Conservation (phyloP, 257 asterid species). For the Lithospermum erythrorhizon region DNA sequence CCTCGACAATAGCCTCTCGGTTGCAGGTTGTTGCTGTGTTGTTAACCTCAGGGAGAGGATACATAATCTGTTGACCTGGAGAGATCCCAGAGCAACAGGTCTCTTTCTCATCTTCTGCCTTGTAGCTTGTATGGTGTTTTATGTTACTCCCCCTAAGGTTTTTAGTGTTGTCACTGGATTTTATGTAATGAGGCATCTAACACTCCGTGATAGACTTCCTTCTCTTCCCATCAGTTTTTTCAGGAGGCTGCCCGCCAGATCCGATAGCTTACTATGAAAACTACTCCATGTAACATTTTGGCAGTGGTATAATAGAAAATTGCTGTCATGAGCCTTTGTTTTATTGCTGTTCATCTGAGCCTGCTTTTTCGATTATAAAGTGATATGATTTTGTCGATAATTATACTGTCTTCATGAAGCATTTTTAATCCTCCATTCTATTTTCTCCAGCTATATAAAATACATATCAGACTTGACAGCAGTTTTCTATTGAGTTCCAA, state of each 20-base stretch:
- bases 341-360: neutral
- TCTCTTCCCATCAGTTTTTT: constrained; percentile 50
- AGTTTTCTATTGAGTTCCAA: constrained; percentile 6
- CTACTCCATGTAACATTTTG: no score
- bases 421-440: no score
- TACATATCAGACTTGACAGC: no score
- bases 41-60: constrained; percentile 86
- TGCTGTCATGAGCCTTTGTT: neutral
- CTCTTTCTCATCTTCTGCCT: constrained; percentile 57
- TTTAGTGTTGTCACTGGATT: constrained; percentile 32
- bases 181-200: constrained; percentile 72
- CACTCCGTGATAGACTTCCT: constrained; percentile 47
- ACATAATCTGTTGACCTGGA: constrained; percentile 59
- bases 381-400: neutral
- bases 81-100: constrained; percentile 80
- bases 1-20: constrained; percentile 56
- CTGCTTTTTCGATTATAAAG: neutral
- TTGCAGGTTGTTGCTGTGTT: constrained; percentile 59
- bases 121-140: constrained; percentile 34
- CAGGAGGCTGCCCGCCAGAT: constrained; percentile 78
- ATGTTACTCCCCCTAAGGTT: constrained; percentile 32
- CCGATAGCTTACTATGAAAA: constrained; percentile 60
- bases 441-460: no score
- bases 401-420: no score
- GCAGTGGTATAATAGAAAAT: neutral